These are phyloP conservation scores for Penicillium sp. DNA, from an alignment of 2,329 filamentous ascomycete species.

Conservation along the genomic window DNA sequence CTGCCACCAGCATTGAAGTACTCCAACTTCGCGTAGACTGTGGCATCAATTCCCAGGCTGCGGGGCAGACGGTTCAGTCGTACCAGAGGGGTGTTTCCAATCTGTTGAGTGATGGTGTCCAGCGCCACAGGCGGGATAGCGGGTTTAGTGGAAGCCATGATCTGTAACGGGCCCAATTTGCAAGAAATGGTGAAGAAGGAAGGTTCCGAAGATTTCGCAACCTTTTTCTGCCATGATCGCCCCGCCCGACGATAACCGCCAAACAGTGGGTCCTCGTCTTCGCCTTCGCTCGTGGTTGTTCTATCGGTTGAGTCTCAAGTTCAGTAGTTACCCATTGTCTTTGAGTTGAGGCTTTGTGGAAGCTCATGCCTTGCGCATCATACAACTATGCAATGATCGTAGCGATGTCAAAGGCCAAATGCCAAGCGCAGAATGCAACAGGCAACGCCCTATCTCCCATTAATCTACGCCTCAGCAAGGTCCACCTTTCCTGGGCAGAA, in stretches of 20 bases:
- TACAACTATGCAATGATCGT: too few relatives aligned
- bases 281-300: too few relatives aligned
- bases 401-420: too few relatives aligned
- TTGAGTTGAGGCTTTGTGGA: too few relatives aligned
- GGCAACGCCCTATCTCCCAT: too few relatives aligned
- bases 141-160: slow-evolving; percentile 51
- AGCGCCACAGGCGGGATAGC: slow-evolving; percentile 56
- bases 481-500: too few relatives aligned
- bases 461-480: too few relatives aligned
- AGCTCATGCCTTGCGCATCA: too few relatives aligned
- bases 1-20: slow-evolving; percentile 92
- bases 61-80: slow-evolving; percentile 90
- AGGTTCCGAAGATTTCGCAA: slow-evolving; percentile 8
- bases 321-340: too few relatives aligned
- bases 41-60: slow-evolving; percentile 81
- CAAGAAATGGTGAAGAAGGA: background rate
- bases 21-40: slow-evolving; percentile 88
- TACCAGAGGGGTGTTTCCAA: slow-evolving; percentile 94
- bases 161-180: background rate
- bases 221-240: slow-evolving; percentile 8
- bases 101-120: slow-evolving; percentile 76
- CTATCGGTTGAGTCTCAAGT: too few relatives aligned
- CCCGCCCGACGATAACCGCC: slow-evolving; percentile 25
- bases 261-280: background rate
- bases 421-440: too few relatives aligned